Base-by-base conservation (phyloP, 2,329 filamentous ascomycete species). In the Talaromyces amestolkiae region DNA sequence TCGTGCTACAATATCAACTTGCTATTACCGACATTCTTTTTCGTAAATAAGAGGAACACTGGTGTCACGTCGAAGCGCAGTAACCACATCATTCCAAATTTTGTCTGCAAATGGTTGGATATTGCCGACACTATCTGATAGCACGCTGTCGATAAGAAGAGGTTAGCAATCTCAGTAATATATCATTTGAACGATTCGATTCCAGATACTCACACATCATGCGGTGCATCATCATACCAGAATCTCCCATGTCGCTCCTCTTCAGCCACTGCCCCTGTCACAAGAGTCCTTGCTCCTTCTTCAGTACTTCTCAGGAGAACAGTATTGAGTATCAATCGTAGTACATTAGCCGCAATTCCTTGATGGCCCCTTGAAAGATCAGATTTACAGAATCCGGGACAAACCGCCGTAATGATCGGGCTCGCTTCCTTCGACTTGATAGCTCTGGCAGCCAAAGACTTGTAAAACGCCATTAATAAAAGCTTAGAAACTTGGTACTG, bases 401-500 rank as follows among this genome's bases (percentile, higher is more conserved):
- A 64, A 17, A 64, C 35, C 3, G 61, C 61, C 3, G 61, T 64
- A n/a, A 64, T 58, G 1, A 56, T 61, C 6, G 58, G 58, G 2
- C 41, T 27, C 27, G 1, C 41, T n/a, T 47, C 24, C 9, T 3
- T 8, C 17, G 15, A 47, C 3, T 35, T 47, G 19, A 6, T 7
- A 24, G 15, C 19, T 41, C 22, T 51, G 4, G n/a, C 10, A 17
- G 59, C 59, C 11, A 53, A 15, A 3, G 27, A 24, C 5, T 13
- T 51, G 11, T 39, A 51, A 31, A 61, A 61, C 0, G 59, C 59
- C 59, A 61, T 31, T 22, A 61, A 27, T 19, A 64, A 22, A 17
- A 64, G 41, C 7, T 64, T 64, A 13, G 54, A 64, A 5, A 51
- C 62, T 39, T 64, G 53, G 51, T 64, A 64, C 27, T 60, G 62